Evolutionary conservation across 208 protist genomes (phyloP), one percentile per base, ranked within the genome.

Genomic region (Trypanosoma rangeli): DNA sequence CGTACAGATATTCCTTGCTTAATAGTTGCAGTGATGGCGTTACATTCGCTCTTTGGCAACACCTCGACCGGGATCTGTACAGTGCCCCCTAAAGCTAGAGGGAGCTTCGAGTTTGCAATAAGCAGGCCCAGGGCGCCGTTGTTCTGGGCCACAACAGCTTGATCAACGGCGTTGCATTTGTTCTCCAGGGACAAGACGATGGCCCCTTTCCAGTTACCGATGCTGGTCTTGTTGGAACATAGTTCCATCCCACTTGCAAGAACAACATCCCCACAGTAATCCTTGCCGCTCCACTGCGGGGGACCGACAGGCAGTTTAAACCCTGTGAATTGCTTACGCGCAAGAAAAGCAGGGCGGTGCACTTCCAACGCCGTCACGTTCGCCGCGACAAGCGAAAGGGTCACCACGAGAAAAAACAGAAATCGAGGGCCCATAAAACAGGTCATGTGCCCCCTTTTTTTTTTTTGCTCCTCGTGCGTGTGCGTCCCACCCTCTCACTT

Each of bases 41-140:
- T 22, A 42, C 59, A 64, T 31, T 74, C 74, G 0, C 12, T 52
- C 0, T 8, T 8, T 16, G 18, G 18, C n/a, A 79, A 62, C 22
- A 46, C 10, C 54, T 79, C 74, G 1, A 79, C 74, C 2, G 44
- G 37, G 39, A 79, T 79, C 44, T 54, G 39, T 56, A 79, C 74
- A 4, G 49, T 61, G 20, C 29, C 44, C 16, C 44, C 49, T n/a
- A 26, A 20, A 3, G 18, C 18, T 44, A 28, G 20, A 20, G 18
- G 3, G 7, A 3, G 39, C 1, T 10, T 29, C 3, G 33, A 7
- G 2, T 15, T 33, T 3, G 9, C 26, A 9, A 75, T 0, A 12
- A 79, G 31, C 7, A 79, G 44, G 18, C 74, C 74, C 18, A 74
- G 57, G 29, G 74, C 74, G 3, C 74, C 74, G 0, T 8, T 18